Evolutionary conservation across 2,329 filamentous ascomycete genomes (phyloP), one percentile per base, ranked within the genome.

Genomic region (Ceratocystis ficicola): DNA sequence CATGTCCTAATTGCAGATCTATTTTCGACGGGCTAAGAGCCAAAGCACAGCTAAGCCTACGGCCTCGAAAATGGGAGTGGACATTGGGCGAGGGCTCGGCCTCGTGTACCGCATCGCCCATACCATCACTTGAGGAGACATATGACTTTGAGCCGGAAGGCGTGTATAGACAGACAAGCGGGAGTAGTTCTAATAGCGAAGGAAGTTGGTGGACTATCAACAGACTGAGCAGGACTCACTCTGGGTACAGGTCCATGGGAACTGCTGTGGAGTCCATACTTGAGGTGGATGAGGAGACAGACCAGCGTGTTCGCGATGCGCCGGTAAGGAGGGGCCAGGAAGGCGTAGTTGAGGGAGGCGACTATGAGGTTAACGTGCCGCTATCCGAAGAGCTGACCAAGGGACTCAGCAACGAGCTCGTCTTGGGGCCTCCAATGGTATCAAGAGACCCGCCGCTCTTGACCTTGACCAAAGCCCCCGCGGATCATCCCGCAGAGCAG

Each of bases 161-260:
- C 1, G 52, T 57, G 52, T n/a, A 57, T 28, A 57, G 52, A 32
- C 52, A 57, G 52, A 7, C 52, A 7, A 57, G 52, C 52, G 52
- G 52, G 15, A 57, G 52, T 28, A 57, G 52, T 12, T 57, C 28
- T 7, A 57, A 57, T 17, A 57, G 52, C 28, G 52, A 57, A 28
- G 52, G 52, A 7, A 57, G 52, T 28, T 57, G 52, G 52, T 57
- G 52, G 52, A 30, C 12, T 17, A 32, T 8, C 22, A 57, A 57
- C 52, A 57, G 52, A 57, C 52, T 57, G 28, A 57, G 52, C 52
- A 28, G 52, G 52, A 30, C 52, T 57, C 52, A 57, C 30, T 57
- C 52, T 30, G 52, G 52, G 22, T 57, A 57, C 2, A 20, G 52
- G 20, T 57, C 52, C 22, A 57, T 57, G 52, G 52, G 52, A 17